Conservation (phyloP, 345 rosid genomes). For the Iberis pinnata region DNA sequence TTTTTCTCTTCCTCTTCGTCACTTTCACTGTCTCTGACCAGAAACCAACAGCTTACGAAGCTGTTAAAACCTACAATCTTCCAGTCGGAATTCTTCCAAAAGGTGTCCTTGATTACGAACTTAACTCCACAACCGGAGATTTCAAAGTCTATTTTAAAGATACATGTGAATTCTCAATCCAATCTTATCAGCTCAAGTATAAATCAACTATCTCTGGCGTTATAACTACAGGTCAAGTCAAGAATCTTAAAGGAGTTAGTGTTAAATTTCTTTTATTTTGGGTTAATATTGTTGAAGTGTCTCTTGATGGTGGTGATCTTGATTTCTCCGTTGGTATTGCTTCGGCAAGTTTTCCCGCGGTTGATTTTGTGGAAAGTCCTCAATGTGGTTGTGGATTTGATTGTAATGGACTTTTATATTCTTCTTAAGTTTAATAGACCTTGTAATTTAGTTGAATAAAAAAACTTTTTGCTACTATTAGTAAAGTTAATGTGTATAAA, state of each 20-base stretch:
- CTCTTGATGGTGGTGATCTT: constrained; percentile 35
- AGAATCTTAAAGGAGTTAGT: constrained; percentile 44
- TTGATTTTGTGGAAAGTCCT: constrained; percentile 59
- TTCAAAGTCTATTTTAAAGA: constrained; percentile 39
- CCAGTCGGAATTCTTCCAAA: constrained; percentile 61
- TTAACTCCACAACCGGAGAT: constrained; percentile 46
- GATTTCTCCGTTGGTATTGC: constrained; percentile 61
- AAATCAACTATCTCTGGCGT: constrained; percentile 44
- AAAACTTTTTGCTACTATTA: too few relatives aligned
- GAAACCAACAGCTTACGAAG: constrained; percentile 43
- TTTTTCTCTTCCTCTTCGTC: constrained; percentile 7
- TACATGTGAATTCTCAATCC: constrained; percentile 43
- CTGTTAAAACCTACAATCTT: constrained; percentile 40
- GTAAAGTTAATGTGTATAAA: too few relatives aligned
- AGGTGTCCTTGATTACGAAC: constrained; percentile 47
- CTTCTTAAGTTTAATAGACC: constrained; percentile 4
- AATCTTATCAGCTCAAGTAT: constrained; percentile 52
- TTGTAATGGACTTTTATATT: constrained; percentile 35
- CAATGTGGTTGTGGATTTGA: constrained; percentile 85
- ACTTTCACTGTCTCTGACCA: constrained; percentile 1
- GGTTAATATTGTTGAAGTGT: constrained; percentile 46
- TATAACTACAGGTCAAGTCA: constrained; percentile 36
- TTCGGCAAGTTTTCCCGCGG: constrained; percentile 43
- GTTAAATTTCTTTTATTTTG: constrained; percentile 55
- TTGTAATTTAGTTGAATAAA: too few relatives aligned